Percentiles rank a stretch among this genome's conserved stretches.
Evolutionary conservation across 805 yeast genomes (phyloP).

Genomic region (Tetrapisispora fleetii): DNA sequence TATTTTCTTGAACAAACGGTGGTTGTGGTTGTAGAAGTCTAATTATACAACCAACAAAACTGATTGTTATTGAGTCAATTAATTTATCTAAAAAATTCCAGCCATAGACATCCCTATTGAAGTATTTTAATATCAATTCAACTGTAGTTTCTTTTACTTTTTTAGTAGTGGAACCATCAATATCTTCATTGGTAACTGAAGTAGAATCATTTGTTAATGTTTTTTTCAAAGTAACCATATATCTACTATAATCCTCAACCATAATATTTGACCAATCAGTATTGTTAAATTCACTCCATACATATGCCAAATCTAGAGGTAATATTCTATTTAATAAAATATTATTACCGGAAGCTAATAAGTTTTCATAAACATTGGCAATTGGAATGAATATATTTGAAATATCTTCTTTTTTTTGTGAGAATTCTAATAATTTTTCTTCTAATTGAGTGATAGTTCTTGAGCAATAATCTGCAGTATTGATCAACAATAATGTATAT

Average conservation of each 20-base stretch:
- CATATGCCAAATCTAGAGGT: conserved; percentile 48
- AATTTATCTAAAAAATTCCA: conserved; percentile 69
- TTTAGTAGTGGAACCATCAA: conserved; percentile 7
- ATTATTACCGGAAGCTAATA: conserved; percentile 50
- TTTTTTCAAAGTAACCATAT: conserved; percentile 47
- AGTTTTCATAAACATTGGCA: conserved; percentile 45
- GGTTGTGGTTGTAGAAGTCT: conserved; percentile 54
- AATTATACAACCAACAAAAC: conserved; percentile 48
- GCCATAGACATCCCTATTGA: conserved; percentile 60
- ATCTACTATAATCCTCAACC: conserved; percentile 67
- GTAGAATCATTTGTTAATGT: conserved; percentile 24
- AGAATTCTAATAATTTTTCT: conserved; percentile 40
- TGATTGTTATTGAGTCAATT: conserved; percentile 51
- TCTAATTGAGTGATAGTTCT: conserved; percentile 70
- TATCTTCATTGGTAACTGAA: conserved; percentile 7
- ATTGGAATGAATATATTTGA: conserved; percentile 42
- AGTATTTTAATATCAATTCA: conserved; percentile 39
- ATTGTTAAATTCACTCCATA: conserved; percentile 77
- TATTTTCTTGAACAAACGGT: conserved; percentile 34
- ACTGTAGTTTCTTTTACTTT: conserved; percentile 10
- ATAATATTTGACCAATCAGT: conserved; percentile 62
- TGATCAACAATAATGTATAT: conserved; percentile 61
- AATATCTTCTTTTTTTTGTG: conserved; percentile 31
- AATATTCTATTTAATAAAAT: conserved; percentile 45
- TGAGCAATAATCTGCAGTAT: conserved; percentile 85